Evolutionary conservation across 805 yeast species (phyloP).

Genomic region (Pichia ethanolica): DNA sequence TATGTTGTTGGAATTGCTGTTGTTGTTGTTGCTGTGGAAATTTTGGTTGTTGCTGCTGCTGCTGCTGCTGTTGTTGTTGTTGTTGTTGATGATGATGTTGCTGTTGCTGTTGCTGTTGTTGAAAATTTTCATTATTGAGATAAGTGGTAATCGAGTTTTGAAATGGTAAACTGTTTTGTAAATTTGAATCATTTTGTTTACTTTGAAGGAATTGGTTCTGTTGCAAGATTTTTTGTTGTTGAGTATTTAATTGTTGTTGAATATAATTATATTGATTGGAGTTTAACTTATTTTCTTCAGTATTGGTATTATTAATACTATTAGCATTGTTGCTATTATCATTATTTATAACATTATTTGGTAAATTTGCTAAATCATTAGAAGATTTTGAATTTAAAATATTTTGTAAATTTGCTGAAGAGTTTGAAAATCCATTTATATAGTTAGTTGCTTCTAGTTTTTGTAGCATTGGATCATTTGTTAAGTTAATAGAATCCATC

Average conservation of each 20-base stretch:
- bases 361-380: not conserved
- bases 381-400: not conserved
- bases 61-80: slow-evolving; percentile 2
- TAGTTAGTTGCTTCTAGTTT: slow-evolving; percentile 24
- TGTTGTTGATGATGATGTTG: not conserved
- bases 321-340: not conserved
- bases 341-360: not conserved
- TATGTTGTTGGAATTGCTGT: not conserved
- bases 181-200: not conserved
- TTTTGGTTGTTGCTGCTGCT: slow-evolving; percentile 6
- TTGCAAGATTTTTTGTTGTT: slow-evolving; percentile 2
- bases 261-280: slow-evolving; percentile 2
- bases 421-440: not conserved
- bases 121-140: too few species aligned
- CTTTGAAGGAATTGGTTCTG: slow-evolving; percentile 1
- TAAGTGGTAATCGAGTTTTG: too few species aligned
- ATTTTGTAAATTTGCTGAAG: not conserved
- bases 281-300: slow-evolving; percentile 1
- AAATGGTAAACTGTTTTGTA: too few species aligned
- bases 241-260: slow-evolving; percentile 8
- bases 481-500: slow-evolving; percentile 35
- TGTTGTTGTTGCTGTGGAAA: slow-evolving; percentile 1
- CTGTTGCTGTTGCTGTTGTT: slow-evolving; percentile 8
- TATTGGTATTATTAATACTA: not conserved
- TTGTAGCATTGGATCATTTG: slow-evolving; percentile 31